phyloP scores from a whole-genome alignment of 31 red algal species.

The Porphyra umbilicalis region DNA sequence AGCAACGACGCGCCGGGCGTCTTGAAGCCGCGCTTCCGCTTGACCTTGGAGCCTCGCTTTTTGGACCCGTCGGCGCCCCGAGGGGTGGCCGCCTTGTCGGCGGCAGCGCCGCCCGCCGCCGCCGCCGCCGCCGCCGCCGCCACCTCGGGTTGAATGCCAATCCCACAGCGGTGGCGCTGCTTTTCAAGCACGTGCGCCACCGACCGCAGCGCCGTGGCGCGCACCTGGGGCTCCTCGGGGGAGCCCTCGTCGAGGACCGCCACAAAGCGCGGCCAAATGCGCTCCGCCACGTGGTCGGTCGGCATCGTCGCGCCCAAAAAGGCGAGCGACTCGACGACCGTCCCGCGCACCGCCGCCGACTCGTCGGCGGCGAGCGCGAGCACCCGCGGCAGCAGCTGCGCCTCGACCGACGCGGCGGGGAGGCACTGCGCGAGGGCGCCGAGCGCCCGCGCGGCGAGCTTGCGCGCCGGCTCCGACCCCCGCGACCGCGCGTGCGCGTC shows the following conservation, averaged over 20 bases:
- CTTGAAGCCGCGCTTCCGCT: slow-evolving; percentile 3
- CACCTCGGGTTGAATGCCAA: not conserved
- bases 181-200: slow-evolving; percentile 44
- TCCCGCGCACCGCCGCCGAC: slow-evolving; percentile 57
- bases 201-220: slow-evolving; percentile 53
- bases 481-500: not conserved
- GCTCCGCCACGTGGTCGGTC: slow-evolving; percentile 4
- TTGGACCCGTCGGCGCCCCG: not conserved
- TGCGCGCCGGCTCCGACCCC: slow-evolving; percentile 11
- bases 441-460: slow-evolving; percentile 59
- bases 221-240: slow-evolving; percentile 14
- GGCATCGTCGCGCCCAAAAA: slow-evolving; percentile 43
- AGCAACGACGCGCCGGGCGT: slow-evolving; percentile 11
- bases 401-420: slow-evolving; percentile 25
- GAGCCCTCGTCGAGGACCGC: slow-evolving; percentile 4
- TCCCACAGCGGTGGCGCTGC: slow-evolving; percentile 17
- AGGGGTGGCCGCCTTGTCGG: not conserved
- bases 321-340: slow-evolving; percentile 66
- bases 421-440: slow-evolving; percentile 48
- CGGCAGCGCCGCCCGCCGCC: not conserved
- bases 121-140: not conserved
- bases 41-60: not conserved
- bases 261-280: slow-evolving; percentile 39
- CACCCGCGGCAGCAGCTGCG: slow-evolving; percentile 29
- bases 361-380: slow-evolving; percentile 36